A percentile compares a stretch with the other conserved stretches of the same genome.
These are phyloP conservation scores for Nitzschia sp. DNA, from an alignment of 108 stramenopile species.

Conservation along the genomic window DNA sequence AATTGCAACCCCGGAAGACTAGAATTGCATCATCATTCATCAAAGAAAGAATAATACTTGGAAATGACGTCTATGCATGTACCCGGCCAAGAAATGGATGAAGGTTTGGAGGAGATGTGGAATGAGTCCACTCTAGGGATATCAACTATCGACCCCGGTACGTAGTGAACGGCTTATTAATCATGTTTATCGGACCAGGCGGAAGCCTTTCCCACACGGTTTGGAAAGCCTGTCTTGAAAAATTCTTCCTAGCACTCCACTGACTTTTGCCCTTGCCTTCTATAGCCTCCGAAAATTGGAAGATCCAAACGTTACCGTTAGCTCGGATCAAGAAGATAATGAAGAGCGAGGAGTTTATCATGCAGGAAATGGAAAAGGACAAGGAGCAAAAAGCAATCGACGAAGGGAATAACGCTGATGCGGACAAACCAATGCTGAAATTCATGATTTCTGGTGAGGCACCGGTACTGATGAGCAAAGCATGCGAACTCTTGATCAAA, in stretches of 20 bases:
- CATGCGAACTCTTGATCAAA: slow-evolving; percentile 68
- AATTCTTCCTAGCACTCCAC: not conserved
- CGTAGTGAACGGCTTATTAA: slow-evolving; percentile 9
- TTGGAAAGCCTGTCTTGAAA: not conserved
- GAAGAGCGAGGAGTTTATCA: slow-evolving; percentile 88
- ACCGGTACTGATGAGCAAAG: slow-evolving; percentile 67
- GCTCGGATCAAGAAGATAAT: slow-evolving; percentile 96
- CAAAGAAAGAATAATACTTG: not conserved
- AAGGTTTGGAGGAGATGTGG: slow-evolving; percentile 50
- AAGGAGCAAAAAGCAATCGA: slow-evolving; percentile 20
- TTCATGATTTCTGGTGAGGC: slow-evolving; percentile 76
- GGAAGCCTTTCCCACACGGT: not conserved
- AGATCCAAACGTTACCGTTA: slow-evolving; percentile 66
- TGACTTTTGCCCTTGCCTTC: not conserved
- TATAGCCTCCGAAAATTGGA: slow-evolving; percentile 61
- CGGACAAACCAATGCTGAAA: slow-evolving; percentile 27
- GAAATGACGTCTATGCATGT: slow-evolving; percentile 1
- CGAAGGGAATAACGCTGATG: slow-evolving; percentile 13
- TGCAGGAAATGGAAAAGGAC: slow-evolving; percentile 45
- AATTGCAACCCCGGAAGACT: too few relatives aligned
- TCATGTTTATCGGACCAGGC: not conserved
- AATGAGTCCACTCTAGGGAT: slow-evolving; percentile 30
- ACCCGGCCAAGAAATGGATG: slow-evolving; percentile 40
- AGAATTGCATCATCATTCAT: too few relatives aligned
- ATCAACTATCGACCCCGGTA: slow-evolving; percentile 38